Conservation (phyloP, 164 flowering plant genomes). For the Piper longum region DNA sequence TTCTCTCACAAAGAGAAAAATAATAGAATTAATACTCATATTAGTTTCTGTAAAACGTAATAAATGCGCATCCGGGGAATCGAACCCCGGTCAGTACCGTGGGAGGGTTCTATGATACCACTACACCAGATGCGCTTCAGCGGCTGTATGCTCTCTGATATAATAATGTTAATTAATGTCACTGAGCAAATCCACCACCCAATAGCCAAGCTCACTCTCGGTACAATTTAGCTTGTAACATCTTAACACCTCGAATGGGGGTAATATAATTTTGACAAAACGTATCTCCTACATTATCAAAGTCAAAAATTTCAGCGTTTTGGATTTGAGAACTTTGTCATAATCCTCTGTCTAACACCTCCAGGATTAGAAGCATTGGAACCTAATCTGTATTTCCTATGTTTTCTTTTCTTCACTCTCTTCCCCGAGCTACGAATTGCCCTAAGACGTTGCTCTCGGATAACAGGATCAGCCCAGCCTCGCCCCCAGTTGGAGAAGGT, state of each 20-base stretch:
- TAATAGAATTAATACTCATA: too few species aligned
- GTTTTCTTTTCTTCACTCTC: conserved; percentile 16
- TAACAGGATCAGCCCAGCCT: conserved; percentile 98
- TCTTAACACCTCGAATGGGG: too few species aligned
- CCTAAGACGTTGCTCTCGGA: conserved; percentile 55
- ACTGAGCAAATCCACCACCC: too few species aligned
- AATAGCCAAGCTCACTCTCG: too few species aligned
- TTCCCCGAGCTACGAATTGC: not conserved
- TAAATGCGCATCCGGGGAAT: conserved; percentile 87
- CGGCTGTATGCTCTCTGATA: too few species aligned
- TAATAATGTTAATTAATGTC: too few species aligned
- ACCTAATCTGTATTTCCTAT: conserved; percentile 17
- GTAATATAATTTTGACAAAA: too few species aligned
- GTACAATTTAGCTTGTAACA: too few species aligned
- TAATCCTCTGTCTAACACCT: conserved; percentile 51
- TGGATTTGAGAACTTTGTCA: conserved; percentile 32
- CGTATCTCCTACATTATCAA: too few species aligned
- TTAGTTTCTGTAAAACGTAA: too few species aligned
- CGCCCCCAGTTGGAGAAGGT: conserved; percentile 68
- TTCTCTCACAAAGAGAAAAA: too few species aligned
- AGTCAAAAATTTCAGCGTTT: not conserved
- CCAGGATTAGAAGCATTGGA: conserved; percentile 7
- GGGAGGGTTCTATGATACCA: conserved; percentile 99
- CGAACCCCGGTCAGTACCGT: conserved; percentile 99
- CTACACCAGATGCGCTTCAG: conserved; percentile 95